Base-by-base conservation (phyloP, 2,329 filamentous ascomycete species). In the Pestalotiopsis sp. region DNA sequence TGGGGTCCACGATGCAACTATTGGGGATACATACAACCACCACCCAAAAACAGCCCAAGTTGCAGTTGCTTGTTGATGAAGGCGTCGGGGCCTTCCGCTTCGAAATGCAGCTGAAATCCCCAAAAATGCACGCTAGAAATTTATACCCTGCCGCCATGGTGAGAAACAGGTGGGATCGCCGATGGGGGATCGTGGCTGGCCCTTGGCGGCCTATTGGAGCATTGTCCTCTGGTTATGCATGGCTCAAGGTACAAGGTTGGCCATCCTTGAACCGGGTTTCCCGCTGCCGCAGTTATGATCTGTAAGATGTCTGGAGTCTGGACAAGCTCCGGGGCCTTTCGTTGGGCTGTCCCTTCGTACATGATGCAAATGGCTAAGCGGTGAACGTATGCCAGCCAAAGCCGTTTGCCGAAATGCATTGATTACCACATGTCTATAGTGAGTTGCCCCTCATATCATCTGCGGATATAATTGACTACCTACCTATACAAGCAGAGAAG, bases 151-250 rank as follows among this genome's bases (percentile, higher is more conserved):
- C 23, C 23, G 23, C 23, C 23, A 36, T 59, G 14, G 27, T 25
- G 14, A 36, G 14, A 23, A 20, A 36, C 27, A 23, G 23, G 23
- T 27, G 31, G 31, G 59, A 62, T 62, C 59, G 59, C 27, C 59
- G 59, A 62, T 62, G 59, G 59, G 45, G 31, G 59, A 62, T 62
- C 59, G 59, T 62, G 59, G 59, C 59, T 62, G 59, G 17, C 31
- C 31, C 59, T 62, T 62, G 59, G 59, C 59, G 59, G 27, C n/a
- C 59, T 39, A 52, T 52, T 52, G 45, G 45, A 17, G 45, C 45
- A 52, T 52, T 52, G 45, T 45, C 20, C 17, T 52, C 17, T 36
- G 31, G 31, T 7, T 52, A 52, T 52, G 45, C 45, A 52, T 52
- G 45, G 45, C 45, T 52, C 45, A 52, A 52, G 45, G 45, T 52